Base-by-base conservation (phyloP, 371 early-diverging fungal species). In the Apophysomyces variabilis region DNA sequence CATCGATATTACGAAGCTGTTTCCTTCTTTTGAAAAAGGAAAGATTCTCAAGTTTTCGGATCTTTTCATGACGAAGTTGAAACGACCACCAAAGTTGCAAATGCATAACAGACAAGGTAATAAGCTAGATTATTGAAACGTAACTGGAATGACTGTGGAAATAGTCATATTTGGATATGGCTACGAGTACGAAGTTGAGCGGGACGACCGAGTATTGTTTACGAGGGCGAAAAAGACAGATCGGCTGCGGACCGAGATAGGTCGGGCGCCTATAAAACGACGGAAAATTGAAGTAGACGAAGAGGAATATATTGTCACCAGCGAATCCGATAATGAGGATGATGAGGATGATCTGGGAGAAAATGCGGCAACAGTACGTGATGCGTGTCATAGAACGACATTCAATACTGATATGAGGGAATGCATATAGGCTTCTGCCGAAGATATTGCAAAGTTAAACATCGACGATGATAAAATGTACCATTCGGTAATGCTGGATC, bases 21-120 rank as follows among this genome's bases (percentile, higher is more conserved):
- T 89, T 68, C 90, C 90, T 37, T 85, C 86, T 3, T 92, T 90
- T 69, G 89, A 88, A 65, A 76, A 79, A 62, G 77, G 78, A 54
- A 81, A 83, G 47, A 74, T 87, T 6, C 75, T 90, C 5, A 88
- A 85, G 61, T 93, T 91, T 65, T 87, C 90, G 3, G 89, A 90
- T 32, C 63, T 93, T 9, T 91, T 93, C 68, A 83, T 81, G 66
- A 68, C 80, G 1, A 74, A 78, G 13, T 65, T 78, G 5, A 73
- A 77, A 26, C 71, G 71, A 8, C 75, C 76, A 13, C 69, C 74
- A 39, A 79, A 75, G 56, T 66, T 76, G 7, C 63, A 61, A 39
- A 62, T 61, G 43, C 69, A 59, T 43, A 74, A 67, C 12, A 79
- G 72, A 21, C 57, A 67, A 72, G 68, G 83, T 77, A 75, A 46